A percentile compares a stretch with the other conserved stretches of the same genome.
phyloP scores from a whole-genome alignment of 352 stramenopile species.

The Pythium periplocum region DNA sequence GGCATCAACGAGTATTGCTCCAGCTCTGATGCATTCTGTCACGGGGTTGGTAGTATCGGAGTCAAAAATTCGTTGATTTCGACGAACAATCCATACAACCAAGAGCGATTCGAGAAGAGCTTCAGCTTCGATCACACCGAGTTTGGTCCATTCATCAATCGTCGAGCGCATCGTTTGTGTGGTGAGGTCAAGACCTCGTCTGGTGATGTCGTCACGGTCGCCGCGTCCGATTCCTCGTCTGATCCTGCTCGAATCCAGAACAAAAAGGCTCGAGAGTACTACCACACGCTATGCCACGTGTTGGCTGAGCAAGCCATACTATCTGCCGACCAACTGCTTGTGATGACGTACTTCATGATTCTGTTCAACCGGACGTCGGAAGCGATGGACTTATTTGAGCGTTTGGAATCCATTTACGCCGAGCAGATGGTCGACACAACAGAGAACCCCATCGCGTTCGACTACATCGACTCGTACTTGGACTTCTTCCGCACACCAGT shows the following conservation, averaged over 20 bases:
- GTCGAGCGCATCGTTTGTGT: constrained; percentile 31
- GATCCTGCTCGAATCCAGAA: constrained; percentile 26
- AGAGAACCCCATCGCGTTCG: constrained; percentile 35
- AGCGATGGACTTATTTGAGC: constrained; percentile 28
- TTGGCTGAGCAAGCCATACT: constrained; percentile 16
- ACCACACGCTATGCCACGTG: constrained; percentile 32
- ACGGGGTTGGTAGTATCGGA: constrained; percentile 22
- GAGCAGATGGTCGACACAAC: neutral
- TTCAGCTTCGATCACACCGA: constrained; percentile 34
- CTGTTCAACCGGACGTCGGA: constrained; percentile 34
- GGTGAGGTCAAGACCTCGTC: constrained; percentile 1
- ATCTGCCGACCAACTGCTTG: constrained; percentile 29
- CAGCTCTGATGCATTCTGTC: constrained; percentile 11
- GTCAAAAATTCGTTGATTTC: constrained; percentile 22
- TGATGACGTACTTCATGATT: constrained; percentile 45
- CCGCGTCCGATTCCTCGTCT: neutral
- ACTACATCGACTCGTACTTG: constrained; percentile 59
- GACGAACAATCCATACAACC: constrained; percentile 19
- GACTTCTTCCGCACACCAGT: constrained; percentile 33
- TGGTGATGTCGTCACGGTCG: neutral
- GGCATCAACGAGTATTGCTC: constrained; percentile 29
- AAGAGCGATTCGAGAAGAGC: constrained; percentile 20
- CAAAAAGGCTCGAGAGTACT: constrained; percentile 31
- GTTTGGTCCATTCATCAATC: constrained; percentile 41
- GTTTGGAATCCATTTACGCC: constrained; percentile 6